Evolutionary conservation across 2,329 filamentous ascomycete genomes (phyloP).

Genomic region (Fusarium gaditjirri): DNA sequence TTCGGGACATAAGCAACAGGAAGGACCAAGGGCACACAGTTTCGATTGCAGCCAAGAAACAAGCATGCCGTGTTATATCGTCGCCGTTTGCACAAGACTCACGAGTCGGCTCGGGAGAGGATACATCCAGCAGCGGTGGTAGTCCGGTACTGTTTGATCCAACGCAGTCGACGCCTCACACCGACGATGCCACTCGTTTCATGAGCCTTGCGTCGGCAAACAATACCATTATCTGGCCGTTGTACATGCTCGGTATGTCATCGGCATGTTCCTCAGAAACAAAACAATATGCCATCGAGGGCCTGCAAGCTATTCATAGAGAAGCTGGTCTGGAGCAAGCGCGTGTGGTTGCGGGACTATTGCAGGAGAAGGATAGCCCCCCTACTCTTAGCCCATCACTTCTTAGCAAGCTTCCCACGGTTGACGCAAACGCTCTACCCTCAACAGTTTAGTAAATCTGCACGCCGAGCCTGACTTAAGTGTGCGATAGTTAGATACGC

Average conservation of each 20-base stretch:
- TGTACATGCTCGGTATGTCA: constrained; percentile 61
- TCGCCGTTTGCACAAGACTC: constrained; percentile 28
- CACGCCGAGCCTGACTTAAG: not conserved
- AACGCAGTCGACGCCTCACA: constrained; percentile 48
- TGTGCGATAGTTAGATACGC: not conserved
- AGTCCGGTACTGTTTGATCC: constrained; percentile 55
- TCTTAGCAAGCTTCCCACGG: constrained; percentile 41
- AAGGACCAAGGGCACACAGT: constrained; percentile 28
- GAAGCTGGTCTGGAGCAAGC: constrained; percentile 61
- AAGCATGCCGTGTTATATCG: constrained; percentile 47
- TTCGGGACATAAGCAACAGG: constrained; percentile 48
- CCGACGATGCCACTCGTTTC: constrained; percentile 56
- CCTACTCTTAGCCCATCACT: not conserved
- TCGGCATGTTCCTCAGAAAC: constrained; percentile 55
- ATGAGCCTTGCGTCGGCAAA: constrained; percentile 61
- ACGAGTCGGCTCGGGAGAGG: constrained; percentile 34
- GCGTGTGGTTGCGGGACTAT: constrained; percentile 54
- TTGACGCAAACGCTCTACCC: constrained; percentile 42
- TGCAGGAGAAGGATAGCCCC: constrained; percentile 49
- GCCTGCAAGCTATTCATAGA: constrained; percentile 57
- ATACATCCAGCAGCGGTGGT: constrained; percentile 13
- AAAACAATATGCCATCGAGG: constrained; percentile 56
- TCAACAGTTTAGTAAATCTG: constrained; percentile 41
- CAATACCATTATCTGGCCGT: constrained; percentile 61
- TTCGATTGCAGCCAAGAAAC: constrained; percentile 46